phyloP scores from a whole-genome alignment of 2,329 filamentous ascomycete species.

The Cordyceps cicadae region DNA sequence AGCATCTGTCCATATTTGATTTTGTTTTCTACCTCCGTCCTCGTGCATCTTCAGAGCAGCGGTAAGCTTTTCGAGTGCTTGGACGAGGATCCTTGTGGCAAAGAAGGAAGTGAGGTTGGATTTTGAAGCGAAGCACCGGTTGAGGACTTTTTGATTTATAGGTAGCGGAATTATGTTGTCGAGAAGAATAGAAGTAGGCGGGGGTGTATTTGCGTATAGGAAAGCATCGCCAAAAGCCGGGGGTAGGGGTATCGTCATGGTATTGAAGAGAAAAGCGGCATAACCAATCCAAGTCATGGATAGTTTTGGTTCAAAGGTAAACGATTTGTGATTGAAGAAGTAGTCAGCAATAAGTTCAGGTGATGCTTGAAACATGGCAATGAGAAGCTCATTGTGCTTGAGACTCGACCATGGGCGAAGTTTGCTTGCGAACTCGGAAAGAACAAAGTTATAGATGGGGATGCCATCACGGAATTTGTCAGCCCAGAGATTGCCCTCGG shows the following conservation, averaged over 20 bases:
- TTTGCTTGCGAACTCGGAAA: conserved; percentile 70
- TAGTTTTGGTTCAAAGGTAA: conserved; percentile 83
- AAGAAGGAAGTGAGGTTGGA: conserved; percentile 78
- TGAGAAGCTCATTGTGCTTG: conserved; percentile 71
- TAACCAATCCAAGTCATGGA: conserved; percentile 94
- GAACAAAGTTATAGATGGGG: conserved; percentile 67
- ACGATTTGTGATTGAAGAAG: conserved; percentile 70
- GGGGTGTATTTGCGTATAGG: conserved; percentile 57
- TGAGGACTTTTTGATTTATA: conserved; percentile 69
- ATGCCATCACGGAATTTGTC: conserved; percentile 58
- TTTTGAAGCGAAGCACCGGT: conserved; percentile 69
- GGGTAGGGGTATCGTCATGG: conserved; percentile 67
- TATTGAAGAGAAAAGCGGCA: conserved; percentile 77
- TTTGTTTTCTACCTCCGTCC: conserved; percentile 30
- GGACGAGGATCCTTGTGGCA: conserved; percentile 67
- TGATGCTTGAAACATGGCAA: conserved; percentile 69
- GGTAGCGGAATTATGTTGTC: conserved; percentile 82
- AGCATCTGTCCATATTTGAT: conserved; percentile 59
- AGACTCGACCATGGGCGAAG: conserved; percentile 76
- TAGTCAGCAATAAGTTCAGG: conserved; percentile 86
- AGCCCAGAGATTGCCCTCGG: conserved; percentile 63
- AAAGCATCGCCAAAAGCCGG: conserved; percentile 59
- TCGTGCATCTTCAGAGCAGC: conserved; percentile 54
- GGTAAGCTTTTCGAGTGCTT: conserved; percentile 71
- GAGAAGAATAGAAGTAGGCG: conserved; percentile 68